phyloP scores from a whole-genome alignment of 2,329 filamentous ascomycete genomes.

The Cryphonectria carpinicola region DNA sequence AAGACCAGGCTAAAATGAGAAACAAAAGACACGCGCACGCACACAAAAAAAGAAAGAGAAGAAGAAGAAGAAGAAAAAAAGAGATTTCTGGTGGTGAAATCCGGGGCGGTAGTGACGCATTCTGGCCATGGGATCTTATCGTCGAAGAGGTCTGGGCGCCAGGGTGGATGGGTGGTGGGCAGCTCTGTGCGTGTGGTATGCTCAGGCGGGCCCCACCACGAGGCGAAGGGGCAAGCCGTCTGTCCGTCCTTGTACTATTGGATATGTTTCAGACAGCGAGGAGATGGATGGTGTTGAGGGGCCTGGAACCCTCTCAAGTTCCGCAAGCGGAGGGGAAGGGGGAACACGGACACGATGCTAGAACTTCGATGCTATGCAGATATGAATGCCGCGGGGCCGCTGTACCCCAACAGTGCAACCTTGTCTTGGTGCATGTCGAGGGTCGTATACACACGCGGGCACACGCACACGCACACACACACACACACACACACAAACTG shows the following conservation, averaged over 20 bases:
- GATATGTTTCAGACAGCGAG: conserved; percentile 2
- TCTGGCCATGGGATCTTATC: conserved; percentile 5
- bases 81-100: not conserved
- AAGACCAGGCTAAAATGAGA: not conserved
- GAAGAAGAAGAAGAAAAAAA: not conserved
- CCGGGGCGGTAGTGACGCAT: not conserved
- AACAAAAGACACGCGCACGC: not conserved
- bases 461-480: too few relatives aligned
- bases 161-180: not conserved
- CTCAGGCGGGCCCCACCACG: not conserved
- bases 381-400: too few relatives aligned
- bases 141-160: not conserved
- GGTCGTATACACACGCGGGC: not conserved
- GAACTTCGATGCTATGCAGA: too few relatives aligned
- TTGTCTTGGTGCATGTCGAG: not conserved
- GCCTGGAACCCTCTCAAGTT: not conserved
- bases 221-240: conserved; percentile 6
- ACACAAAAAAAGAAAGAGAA: not conserved
- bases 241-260: not conserved
- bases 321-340: not conserved
- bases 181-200: not conserved
- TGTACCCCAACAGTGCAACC: too few relatives aligned
- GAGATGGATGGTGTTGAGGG: not conserved
- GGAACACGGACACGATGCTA: not conserved
- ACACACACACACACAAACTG: not conserved